Conservation (phyloP, 768 basidiomycete species). For the Tephrocybe sp. region DNA sequence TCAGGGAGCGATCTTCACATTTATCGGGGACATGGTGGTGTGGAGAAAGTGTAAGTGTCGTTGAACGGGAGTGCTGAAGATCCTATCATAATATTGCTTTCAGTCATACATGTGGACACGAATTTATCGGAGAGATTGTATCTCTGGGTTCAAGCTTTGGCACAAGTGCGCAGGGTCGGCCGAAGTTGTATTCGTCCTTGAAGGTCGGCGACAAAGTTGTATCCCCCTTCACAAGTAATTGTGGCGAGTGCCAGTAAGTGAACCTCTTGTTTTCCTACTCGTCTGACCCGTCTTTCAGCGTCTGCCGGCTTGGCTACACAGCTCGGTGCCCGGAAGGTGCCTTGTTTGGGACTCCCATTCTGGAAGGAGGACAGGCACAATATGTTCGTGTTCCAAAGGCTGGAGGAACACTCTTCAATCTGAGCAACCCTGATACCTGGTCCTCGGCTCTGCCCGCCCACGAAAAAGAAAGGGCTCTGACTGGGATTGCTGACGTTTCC, state of each 20-base stretch:
- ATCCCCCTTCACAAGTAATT: conserved; percentile 78
- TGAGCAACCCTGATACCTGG: conserved; percentile 49
- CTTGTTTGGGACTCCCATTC: conserved; percentile 63
- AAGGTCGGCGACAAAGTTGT: conserved; percentile 75
- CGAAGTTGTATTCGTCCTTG: conserved; percentile 59
- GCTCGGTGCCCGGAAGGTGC: conserved; percentile 59
- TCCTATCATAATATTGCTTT: neutral
- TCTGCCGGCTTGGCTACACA: conserved; percentile 72
- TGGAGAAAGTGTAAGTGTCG: conserved; percentile 47
- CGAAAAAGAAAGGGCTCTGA: conserved; percentile 35
- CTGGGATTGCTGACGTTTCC: conserved; percentile 56
- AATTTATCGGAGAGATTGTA: conserved; percentile 72
- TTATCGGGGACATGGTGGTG: conserved; percentile 62
- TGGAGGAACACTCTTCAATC: conserved; percentile 72
- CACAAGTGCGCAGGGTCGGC: conserved; percentile 42
- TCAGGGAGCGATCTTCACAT: conserved; percentile 70
- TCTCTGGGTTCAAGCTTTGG: conserved; percentile 62
- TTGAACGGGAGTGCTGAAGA: neutral
- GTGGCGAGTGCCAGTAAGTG: conserved; percentile 81
- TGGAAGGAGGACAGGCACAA: conserved; percentile 78
- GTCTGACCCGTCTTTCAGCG: conserved; percentile 34
- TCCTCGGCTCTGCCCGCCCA: conserved; percentile 34
- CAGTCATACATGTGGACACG: conserved; percentile 72
- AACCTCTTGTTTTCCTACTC: neutral
- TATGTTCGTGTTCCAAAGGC: conserved; percentile 77